Base-by-base conservation (phyloP, 331 rosid genomes). In the Quercus lobata region DNA sequence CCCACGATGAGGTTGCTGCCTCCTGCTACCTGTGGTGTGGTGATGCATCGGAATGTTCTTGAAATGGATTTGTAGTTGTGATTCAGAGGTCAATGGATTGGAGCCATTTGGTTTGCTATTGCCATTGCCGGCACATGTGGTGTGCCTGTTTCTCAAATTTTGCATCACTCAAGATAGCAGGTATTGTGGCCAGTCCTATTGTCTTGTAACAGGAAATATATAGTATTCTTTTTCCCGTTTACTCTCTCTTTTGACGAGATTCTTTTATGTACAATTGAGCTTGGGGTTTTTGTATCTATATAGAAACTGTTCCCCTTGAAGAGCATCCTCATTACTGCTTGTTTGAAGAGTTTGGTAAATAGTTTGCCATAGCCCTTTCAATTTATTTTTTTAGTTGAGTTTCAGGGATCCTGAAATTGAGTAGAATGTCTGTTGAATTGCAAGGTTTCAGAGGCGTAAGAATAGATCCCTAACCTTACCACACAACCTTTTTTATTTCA, bases 271-370 rank as follows among this genome's bases (percentile, higher is more conserved):
- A 69, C 75, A n/a, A 77, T 73, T 53, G 82, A 57, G 73, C 84
- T 55, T 46, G 58, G 76, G 79, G 81, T 19, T 71, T 75, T 75
- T 83, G 83, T 83, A 79, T 79, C 80, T 76, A 30, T 72, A 72
- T 72, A 57, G 84, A 72, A 79, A 83, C 61, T 55, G 78, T 60
- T 75, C 22, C 69, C 80, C 66, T 74, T 53, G 35, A 29, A 75
- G 57, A 62, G 53, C 34, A 25, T 57, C n/a, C 71, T 21, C 55
- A 37, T 46, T 56, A 4, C 72, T 75, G 15, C 24, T 68, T 41
- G 78, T 72, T 63, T 76, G 25, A 27, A 53, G 18, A 14, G 66
- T 68, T 73, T 56, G 77, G 80, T 52, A 66, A 69, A 30, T 75
- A 69, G 69, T 74, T 54, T 11, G 22, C 63, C 71, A 41, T 57